Evolutionary conservation across 331 rosid species (phyloP).

Genomic region (Spiraea crenata): DNA sequence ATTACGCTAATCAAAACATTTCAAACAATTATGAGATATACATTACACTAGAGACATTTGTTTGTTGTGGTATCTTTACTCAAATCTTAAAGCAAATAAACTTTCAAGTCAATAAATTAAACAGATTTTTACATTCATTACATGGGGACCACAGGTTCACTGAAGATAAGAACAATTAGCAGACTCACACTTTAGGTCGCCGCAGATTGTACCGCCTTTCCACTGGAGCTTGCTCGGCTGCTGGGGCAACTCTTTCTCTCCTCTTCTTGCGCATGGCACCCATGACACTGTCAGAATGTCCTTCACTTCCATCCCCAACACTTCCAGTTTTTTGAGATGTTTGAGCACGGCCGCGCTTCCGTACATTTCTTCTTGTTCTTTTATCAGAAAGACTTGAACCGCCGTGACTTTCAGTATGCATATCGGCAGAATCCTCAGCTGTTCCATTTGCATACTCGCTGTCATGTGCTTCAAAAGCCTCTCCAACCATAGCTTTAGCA

Average conservation of each 20-base stretch:
- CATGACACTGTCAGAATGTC: conserved; percentile 54
- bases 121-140: not conserved
- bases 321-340: conserved; percentile 56
- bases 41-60: not conserved
- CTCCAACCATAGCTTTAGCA: conserved; percentile 71
- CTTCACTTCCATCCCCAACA: conserved; percentile 65
- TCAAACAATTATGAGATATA: not conserved
- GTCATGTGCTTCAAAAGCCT: conserved; percentile 44
- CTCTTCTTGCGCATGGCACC: conserved; percentile 60
- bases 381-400: conserved; percentile 36
- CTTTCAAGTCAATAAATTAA: not conserved
- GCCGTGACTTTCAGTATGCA: conserved; percentile 52
- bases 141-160: not conserved
- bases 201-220: conserved; percentile 82
- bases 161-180: conserved; percentile 1
- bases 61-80: not conserved
- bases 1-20: not conserved
- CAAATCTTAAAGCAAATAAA: not conserved
- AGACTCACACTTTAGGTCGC: conserved; percentile 58
- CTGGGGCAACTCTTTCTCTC: conserved; percentile 51
- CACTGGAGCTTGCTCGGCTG: conserved; percentile 50
- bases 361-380: conserved; percentile 35
- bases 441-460: conserved; percentile 60
- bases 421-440: conserved; percentile 63
- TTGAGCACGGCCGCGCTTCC: conserved; percentile 62